Evolutionary conservation across 306 rosid species (phyloP), one percentile per base, ranked within the genome.

Genomic region (Psophocarpus tetragonolobus): DNA sequence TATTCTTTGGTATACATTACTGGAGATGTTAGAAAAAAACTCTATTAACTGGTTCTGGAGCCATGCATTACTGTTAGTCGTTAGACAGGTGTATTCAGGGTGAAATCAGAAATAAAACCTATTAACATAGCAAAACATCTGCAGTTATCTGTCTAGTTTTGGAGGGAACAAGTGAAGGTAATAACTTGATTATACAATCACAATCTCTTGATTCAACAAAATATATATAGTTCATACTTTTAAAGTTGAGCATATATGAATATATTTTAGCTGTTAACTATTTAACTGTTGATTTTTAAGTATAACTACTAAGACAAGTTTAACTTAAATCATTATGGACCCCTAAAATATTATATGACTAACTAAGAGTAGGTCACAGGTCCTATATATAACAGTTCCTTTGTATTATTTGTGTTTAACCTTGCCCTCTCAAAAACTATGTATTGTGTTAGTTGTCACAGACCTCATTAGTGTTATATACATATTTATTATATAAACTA

Each of bases 1-100:
- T 71, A 75, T 76, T 70, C 66, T 32, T 67, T 58, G 5, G n/a
- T 48, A 38, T 36, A 24, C 44, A 51, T 65, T 36, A 50, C 68
- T 33, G n/a, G 4, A 73, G 53, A 63, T 26, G 26, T 17, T 33
- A 39, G 38, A 27, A 53, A 38, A 35, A 23, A 23, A 6, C 58
- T 7, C 66, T 6, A 36, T 32, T 60, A 30, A 79, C 75, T 30
- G 26, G 36, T 75, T 47, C 38, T 74, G 9, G 35, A 65, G 12
- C 6, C 17, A 20, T 54, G 75, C 80, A 74, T 56, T 51, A 53
- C 11, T 48, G 50, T 42, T 54, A 67, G 58, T 54, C 56, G 58
- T 56, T 58, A 73, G 35, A 48, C 41, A 63, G 8, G 1, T 57
- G 72, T 60, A 26, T 61, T 79, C 50, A 32, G 17, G 56, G 47